Conservation (phyloP, 257 asterid genomes). For the Nicotiana knightiana region DNA sequence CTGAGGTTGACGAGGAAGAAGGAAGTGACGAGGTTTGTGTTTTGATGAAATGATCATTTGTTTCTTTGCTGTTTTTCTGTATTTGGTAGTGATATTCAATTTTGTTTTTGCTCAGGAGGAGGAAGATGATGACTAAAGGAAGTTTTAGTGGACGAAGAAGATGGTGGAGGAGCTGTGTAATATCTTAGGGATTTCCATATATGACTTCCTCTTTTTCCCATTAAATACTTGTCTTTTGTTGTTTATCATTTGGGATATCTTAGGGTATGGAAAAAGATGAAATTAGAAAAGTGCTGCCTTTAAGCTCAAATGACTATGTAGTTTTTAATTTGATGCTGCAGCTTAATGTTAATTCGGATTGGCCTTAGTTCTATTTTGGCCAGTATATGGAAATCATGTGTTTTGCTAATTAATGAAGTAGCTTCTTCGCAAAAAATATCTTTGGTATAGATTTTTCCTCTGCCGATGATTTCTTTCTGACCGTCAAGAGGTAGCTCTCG, state of each 20-base stretch:
- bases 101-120: background rate
- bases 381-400: too few relatives aligned
- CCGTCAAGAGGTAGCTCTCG: background rate
- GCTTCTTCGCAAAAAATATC: background rate
- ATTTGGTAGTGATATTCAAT: background rate
- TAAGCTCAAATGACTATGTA: background rate
- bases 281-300: background rate
- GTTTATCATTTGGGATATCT: background rate
- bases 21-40: constrained; percentile 23
- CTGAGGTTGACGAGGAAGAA: constrained; percentile 26
- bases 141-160: background rate
- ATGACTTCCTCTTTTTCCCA: background rate
- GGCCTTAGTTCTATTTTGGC: background rate
- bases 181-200: background rate
- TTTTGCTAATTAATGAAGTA: background rate
- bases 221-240: background rate
- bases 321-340: background rate
- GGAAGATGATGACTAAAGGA: constrained; percentile 14
- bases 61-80: background rate
- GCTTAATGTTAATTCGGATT: constrained; percentile 9
- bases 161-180: background rate
- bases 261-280: background rate
- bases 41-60: background rate
- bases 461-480: too few relatives aligned
- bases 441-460: too few relatives aligned